Evolutionary conservation across 106 monocot genomes (phyloP).

Genomic region (Vanilla planifolia): DNA sequence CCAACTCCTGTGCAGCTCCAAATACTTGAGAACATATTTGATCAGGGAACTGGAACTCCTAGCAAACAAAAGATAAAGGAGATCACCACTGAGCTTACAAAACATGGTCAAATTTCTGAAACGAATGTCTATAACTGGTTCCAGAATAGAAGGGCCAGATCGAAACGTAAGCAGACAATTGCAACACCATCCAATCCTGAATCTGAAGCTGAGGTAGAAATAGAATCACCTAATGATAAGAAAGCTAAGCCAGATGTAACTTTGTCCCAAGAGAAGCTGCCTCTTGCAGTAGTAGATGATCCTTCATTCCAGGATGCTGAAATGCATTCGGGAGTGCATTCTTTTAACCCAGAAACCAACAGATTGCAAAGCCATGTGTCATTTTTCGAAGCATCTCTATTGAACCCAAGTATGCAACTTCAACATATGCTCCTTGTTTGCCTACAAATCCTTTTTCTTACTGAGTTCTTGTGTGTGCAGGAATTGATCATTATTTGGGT

Average conservation of each 20-base stretch:
- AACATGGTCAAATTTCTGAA: conserved; percentile 72
- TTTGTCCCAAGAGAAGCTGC: neutral
- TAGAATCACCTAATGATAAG: conserved; percentile 10
- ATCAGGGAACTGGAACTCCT: conserved; percentile 60
- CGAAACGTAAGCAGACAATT: conserved; percentile 41
- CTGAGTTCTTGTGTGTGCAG: no score
- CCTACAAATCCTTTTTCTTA: no score
- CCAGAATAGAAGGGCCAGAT: conserved; percentile 81
- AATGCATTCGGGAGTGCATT: neutral
- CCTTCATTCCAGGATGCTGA: neutral
- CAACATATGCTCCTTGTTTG: no score
- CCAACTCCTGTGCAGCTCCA: conserved; percentile 76
- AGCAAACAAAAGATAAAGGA: conserved; percentile 81
- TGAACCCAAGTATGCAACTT: no score
- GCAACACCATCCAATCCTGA: neutral
- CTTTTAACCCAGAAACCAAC: neutral
- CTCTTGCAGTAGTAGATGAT: neutral
- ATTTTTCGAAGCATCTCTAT: neutral
- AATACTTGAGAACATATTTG: conserved; percentile 70
- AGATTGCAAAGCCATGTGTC: neutral
- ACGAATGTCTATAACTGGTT: conserved; percentile 97
- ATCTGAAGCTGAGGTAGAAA: conserved; percentile 17
- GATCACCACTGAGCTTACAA: conserved; percentile 48
- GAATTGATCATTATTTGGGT: neutral
- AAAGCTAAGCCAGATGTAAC: neutral